phyloP scores from a whole-genome alignment of 1,284 basidiomycete genomes.

The Termitomyces sp. region DNA sequence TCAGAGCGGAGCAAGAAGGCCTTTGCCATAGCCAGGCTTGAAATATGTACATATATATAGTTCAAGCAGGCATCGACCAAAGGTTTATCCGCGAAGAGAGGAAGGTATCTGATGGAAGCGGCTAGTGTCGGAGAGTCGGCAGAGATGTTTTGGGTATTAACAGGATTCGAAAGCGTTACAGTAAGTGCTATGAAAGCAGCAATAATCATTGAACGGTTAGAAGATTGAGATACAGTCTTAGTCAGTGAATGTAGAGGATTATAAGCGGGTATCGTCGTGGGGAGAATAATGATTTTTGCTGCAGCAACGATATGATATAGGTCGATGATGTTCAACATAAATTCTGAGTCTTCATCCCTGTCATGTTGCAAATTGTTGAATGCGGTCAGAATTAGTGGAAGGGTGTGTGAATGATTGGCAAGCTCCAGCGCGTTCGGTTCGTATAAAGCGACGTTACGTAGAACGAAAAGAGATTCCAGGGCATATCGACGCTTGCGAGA shows the following conservation, averaged over 20 bases:
- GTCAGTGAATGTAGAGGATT: constrained; percentile 49
- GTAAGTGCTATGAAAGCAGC: constrained; percentile 55
- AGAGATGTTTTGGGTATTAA: constrained; percentile 50
- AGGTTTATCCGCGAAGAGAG: constrained; percentile 66
- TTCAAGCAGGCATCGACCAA: constrained; percentile 68
- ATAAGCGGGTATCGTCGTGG: constrained; percentile 23
- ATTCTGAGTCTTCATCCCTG: constrained; percentile 61
- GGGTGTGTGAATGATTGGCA: constrained; percentile 50
- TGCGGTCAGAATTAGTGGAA: constrained; percentile 53
- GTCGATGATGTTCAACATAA: constrained; percentile 63
- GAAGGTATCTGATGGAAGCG: constrained; percentile 64
- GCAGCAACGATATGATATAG: constrained; percentile 51
- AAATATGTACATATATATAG: constrained; percentile 73
- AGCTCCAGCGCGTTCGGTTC: constrained; percentile 61
- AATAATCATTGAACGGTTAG: constrained; percentile 71
- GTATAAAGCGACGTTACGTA: constrained; percentile 71
- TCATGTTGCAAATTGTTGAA: constrained; percentile 51
- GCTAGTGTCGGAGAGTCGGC: constrained; percentile 52
- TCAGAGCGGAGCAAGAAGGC: constrained; percentile 65
- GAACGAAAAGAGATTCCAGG: constrained; percentile 68
- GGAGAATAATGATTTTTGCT: constrained; percentile 35
- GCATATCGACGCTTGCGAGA: constrained; percentile 58
- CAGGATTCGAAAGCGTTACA: constrained; percentile 54
- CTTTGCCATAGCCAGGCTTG: constrained; percentile 70
- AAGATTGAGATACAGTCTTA: constrained; percentile 48